Evolutionary conservation across 1,284 basidiomycete genomes (phyloP).

Genomic region (Pholiota adiposa): DNA sequence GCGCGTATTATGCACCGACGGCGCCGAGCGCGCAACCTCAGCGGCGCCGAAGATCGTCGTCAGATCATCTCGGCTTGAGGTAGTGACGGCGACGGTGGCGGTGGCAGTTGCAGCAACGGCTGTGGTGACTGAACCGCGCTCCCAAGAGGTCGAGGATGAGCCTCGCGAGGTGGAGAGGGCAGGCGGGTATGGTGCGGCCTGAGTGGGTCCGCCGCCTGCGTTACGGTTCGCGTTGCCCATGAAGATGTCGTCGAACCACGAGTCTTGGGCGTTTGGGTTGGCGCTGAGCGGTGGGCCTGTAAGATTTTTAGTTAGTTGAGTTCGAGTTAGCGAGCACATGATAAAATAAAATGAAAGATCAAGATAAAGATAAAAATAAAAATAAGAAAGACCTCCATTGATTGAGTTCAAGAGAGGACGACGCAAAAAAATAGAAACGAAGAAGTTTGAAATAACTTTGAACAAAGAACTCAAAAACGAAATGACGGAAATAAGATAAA

Average conservation of each 20-base stretch:
- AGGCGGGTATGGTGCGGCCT: neutral
- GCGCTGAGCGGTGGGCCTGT: neutral
- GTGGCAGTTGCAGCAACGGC: neutral
- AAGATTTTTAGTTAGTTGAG: neutral
- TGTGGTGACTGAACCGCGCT: too few species aligned
- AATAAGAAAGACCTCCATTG: too few species aligned
- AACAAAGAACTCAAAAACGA: too few species aligned
- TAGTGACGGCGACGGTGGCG: neutral
- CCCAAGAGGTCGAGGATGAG: neutral
- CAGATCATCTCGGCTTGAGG: constrained; percentile 5
- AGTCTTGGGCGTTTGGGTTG: neutral
- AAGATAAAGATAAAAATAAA: too few species aligned
- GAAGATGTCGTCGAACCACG: constrained; percentile 24
- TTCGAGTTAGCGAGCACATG: neutral
- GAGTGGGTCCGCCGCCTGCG: neutral
- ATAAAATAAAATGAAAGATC: neutral
- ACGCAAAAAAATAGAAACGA: neutral
- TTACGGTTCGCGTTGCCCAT: neutral
- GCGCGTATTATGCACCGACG: neutral
- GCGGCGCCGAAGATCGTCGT: constrained; percentile 7
- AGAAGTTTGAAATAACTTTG: neutral
- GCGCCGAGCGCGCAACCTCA: neutral
- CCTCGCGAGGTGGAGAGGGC: neutral
- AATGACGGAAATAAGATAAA: too few species aligned
- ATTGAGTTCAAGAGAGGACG: too few species aligned